Conservation (phyloP, 306 rosid species). For the Gastrolobium villosum region DNA sequence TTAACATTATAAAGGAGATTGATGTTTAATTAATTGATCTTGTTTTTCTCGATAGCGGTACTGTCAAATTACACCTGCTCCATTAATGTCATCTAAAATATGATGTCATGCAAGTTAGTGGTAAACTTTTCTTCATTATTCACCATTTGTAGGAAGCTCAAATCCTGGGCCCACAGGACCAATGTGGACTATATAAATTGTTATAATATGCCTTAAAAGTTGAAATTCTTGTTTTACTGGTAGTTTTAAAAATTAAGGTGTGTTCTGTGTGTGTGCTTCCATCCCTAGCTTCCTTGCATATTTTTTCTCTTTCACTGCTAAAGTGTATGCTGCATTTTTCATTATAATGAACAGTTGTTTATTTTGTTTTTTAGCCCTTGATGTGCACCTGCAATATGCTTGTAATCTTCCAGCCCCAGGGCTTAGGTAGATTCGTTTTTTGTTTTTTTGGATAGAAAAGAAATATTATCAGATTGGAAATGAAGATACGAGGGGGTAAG, state of each 20-base stretch:
- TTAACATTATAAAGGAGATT: neutral
- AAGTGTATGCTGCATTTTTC: neutral
- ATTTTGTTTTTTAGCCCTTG: conserved; percentile 17
- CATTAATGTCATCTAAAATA: neutral
- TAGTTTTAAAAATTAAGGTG: neutral
- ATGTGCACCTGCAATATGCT: neutral
- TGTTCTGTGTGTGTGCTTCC: conserved; percentile 7
- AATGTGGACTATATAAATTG: neutral
- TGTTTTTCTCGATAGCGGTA: conserved; percentile 9
- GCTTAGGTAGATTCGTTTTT: neutral
- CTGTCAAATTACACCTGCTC: neutral
- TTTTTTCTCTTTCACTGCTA: conserved; percentile 3
- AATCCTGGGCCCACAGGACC: neutral
- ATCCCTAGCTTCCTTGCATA: neutral
- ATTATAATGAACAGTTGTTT: conserved; percentile 5
- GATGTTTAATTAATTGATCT: conserved; percentile 10
- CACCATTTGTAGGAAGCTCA: neutral
- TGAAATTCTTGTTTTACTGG: neutral
- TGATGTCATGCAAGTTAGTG: conserved; percentile 1
- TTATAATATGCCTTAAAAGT: neutral
- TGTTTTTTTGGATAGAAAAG: neutral
- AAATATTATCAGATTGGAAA: neutral
- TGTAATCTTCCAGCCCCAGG: neutral
- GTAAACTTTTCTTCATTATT: conserved; percentile 14
- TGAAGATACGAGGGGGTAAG: conserved; percentile 2